A percentile compares a stretch with the other conserved stretches of the same genome.
Evolutionary conservation across 345 rosid genomes (phyloP).

Genomic region (Gynandropsis gynandra): DNA sequence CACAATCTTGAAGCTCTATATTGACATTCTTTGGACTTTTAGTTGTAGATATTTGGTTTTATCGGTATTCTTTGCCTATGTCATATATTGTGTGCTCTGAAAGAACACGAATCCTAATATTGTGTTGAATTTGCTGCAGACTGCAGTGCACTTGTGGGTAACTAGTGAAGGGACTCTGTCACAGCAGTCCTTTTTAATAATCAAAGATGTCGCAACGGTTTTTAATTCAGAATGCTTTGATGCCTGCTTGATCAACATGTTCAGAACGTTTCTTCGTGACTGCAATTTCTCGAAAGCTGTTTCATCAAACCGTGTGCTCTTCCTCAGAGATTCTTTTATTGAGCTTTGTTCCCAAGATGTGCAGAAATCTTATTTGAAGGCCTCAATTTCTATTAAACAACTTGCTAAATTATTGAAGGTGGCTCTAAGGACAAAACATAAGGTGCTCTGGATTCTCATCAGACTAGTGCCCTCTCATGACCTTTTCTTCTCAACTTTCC

Average conservation of each 20-base stretch:
- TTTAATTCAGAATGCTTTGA: slow-evolving; percentile 57
- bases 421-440: slow-evolving; percentile 59
- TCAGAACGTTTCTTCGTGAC: slow-evolving; percentile 56
- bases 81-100: slow-evolving; percentile 1
- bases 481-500: too few relatives aligned
- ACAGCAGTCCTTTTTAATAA: slow-evolving; percentile 44
- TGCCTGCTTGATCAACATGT: slow-evolving; percentile 52
- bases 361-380: slow-evolving; percentile 61
- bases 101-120: slow-evolving; percentile 11
- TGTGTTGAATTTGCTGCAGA: slow-evolving; percentile 37
- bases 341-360: slow-evolving; percentile 78
- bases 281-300: slow-evolving; percentile 50
- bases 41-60: not conserved
- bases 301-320: slow-evolving; percentile 35
- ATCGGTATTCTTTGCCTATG: not conserved
- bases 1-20: not conserved
- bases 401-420: slow-evolving; percentile 66
- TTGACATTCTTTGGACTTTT: not conserved
- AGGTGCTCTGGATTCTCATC: slow-evolving; percentile 37
- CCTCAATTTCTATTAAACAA: slow-evolving; percentile 47
- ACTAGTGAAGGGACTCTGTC: slow-evolving; percentile 55
- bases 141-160: slow-evolving; percentile 70
- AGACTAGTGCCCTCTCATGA: slow-evolving; percentile 3
- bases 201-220: slow-evolving; percentile 47
- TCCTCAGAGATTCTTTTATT: slow-evolving; percentile 58